phyloP scores from a whole-genome alignment of 495 filamentous ascomycete genomes.

The Lepraria neglecta region DNA sequence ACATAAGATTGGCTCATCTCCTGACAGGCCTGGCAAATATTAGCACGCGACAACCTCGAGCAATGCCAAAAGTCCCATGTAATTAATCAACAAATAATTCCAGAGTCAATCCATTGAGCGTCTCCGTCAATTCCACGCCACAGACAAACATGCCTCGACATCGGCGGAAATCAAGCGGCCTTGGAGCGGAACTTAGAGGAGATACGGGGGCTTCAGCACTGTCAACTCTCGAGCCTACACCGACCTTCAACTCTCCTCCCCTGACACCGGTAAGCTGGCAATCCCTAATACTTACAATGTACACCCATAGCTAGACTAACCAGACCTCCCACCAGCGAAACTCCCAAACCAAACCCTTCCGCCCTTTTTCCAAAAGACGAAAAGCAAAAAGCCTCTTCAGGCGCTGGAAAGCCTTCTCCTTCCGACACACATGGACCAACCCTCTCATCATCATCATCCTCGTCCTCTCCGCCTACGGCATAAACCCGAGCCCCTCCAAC shows the following conservation, averaged over 20 bases:
- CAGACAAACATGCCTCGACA: conserved; percentile 31
- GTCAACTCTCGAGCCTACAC: conserved; percentile 48
- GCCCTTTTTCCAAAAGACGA: conserved; percentile 44
- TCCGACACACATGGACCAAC: conserved; percentile 74
- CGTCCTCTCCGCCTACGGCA: conserved; percentile 60
- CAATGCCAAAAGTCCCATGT: too few relatives aligned
- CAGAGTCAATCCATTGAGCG: too few relatives aligned
- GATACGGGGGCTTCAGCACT: conserved; percentile 49
- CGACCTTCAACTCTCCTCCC: conserved; percentile 38
- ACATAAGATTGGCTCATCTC: too few relatives aligned
- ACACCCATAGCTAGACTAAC: conserved; percentile 3
- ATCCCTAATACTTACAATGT: background rate
- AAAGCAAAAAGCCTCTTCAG: conserved; percentile 55
- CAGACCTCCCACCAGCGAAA: conserved; percentile 14
- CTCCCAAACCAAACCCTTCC: conserved; percentile 31
- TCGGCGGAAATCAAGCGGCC: conserved; percentile 43
- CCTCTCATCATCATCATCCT: conserved; percentile 64
- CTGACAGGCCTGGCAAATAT: too few relatives aligned
- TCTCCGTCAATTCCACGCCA: background rate
- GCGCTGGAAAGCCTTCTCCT: conserved; percentile 56
- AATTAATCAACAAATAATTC: too few relatives aligned
- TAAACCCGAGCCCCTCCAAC: conserved; percentile 77
- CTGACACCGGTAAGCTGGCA: conserved; percentile 36
- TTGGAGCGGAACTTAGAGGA: conserved; percentile 47
- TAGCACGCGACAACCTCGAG: too few relatives aligned